Evolutionary conservation across 1,139 yeast species (phyloP), one percentile per base, ranked within the genome.

Genomic region (Kluyveromyces sp.): DNA sequence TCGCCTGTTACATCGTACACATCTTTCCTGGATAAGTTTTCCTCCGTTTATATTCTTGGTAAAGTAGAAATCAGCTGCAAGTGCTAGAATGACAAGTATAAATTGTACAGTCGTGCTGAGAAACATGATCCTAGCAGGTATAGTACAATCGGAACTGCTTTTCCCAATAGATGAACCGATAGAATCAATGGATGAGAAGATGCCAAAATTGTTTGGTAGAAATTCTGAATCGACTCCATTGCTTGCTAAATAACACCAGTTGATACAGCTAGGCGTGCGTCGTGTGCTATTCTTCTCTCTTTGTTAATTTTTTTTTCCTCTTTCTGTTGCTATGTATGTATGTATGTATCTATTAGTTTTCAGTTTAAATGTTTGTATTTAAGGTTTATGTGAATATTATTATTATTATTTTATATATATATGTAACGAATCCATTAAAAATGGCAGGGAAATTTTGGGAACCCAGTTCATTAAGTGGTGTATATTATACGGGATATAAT

Each of bases 31-130:
- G 4, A 92, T 97, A 48, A 92, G 68, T 46, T 87, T 74, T 50
- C 97, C 72, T 0, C 98, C 98, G 15, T 95, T 74, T 15, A 92
- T 86, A 64, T 92, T 92, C 61, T 92, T 92, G 39, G 88, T 81
- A 60, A 87, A 84, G 95, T 97, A 92, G 61, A 92, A 92, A 64
- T 92, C 98, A 1, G 88, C 88, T 0, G 95, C 84, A 30, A 87
- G 73, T 31, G 89, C 70, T 27, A 92, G 69, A 4, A 89, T 79
- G 40, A 88, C 80, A 7, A 81, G 64, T 31, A 92, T 89, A 69
- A 92, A 92, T 57, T 87, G 64, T 7, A 64, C 64, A 35, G 68
- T 64, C 43, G 63, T 63, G 8, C 60, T 55, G 37, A 57, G 44
- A 45, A 63, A 60, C 61, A 42, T 4, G 64, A 61, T 2, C 67